These are phyloP conservation scores for Pythium periplocum DNA, from an alignment of 352 stramenopile genomes.

Conservation along the genomic window DNA sequence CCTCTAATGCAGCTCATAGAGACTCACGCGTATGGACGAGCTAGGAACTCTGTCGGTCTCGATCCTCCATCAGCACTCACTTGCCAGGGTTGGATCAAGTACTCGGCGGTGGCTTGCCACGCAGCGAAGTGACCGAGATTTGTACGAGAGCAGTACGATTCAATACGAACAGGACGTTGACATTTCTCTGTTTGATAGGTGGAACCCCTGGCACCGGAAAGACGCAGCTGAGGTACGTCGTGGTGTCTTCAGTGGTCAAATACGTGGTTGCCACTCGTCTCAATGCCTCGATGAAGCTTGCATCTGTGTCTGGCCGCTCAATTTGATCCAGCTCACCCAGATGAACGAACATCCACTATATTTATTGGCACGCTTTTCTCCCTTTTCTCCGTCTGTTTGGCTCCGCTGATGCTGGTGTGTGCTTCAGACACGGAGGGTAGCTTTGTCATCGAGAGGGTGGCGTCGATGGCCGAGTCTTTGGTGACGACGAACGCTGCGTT, in stretches of 20 bases:
- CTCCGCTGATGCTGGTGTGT: background rate
- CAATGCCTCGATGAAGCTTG: slow-evolving; percentile 26
- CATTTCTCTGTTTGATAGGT: slow-evolving; percentile 23
- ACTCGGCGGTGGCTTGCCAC: slow-evolving; percentile 57
- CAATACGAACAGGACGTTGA: background rate
- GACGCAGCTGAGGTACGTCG: slow-evolving; percentile 63
- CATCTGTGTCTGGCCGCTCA: slow-evolving; percentile 65
- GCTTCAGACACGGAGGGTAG: slow-evolving; percentile 87
- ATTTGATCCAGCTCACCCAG: slow-evolving; percentile 15
- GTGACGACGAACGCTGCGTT: slow-evolving; percentile 27
- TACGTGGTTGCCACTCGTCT: no score
- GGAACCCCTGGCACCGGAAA: slow-evolving; percentile 67
- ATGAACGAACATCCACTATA: slow-evolving; percentile 20
- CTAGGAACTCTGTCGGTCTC: no score
- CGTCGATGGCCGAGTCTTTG: slow-evolving; percentile 78
- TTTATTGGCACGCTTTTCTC: slow-evolving; percentile 39
- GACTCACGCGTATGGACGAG: no score
- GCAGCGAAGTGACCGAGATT: slow-evolving; percentile 75
- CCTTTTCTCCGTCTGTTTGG: no score
- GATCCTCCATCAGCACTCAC: slow-evolving; percentile 27
- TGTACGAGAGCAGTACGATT: slow-evolving; percentile 24
- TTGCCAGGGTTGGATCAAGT: slow-evolving; percentile 46
- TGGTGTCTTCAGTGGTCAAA: background rate
- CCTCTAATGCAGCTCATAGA: no score
- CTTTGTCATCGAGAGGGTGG: slow-evolving; percentile 87